These are phyloP conservation scores for Rubia yunnanensis DNA, from an alignment of 257 asterid genomes.

Conservation along the genomic window DNA sequence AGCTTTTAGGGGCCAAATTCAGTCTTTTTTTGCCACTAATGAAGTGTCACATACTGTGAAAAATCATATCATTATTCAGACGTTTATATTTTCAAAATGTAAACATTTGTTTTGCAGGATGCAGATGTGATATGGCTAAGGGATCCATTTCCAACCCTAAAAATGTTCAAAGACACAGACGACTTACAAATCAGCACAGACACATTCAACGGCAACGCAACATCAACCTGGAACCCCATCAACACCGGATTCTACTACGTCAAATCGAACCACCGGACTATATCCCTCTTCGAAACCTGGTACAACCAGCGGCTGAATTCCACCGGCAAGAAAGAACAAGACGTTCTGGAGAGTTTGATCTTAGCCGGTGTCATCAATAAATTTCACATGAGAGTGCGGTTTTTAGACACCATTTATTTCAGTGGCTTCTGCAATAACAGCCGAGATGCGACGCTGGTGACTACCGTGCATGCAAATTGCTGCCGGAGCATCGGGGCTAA, in stretches of 20 bases:
- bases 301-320: conserved; percentile 30
- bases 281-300: conserved; percentile 45
- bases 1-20: too few relatives aligned
- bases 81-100: not conserved
- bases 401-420: conserved; percentile 39
- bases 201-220: conserved; percentile 28
- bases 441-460: conserved; percentile 20
- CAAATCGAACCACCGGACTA: conserved; percentile 40
- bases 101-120: conserved; percentile 31
- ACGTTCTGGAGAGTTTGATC: conserved; percentile 36
- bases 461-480: conserved; percentile 65
- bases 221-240: conserved; percentile 26
- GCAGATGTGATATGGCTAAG: conserved; percentile 58
- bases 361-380: conserved; percentile 1
- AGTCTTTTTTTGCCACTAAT: too few relatives aligned
- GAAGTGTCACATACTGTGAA: too few relatives aligned
- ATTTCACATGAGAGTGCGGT: conserved; percentile 21
- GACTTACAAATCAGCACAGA: conserved; percentile 65
- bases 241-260: conserved; percentile 63
- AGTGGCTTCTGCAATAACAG: conserved; percentile 54
- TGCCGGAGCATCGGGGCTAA: conserved; percentile 54
- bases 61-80: too few relatives aligned
- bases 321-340: conserved; percentile 54
- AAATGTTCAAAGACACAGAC: conserved; percentile 11
- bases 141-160: conserved; percentile 38